phyloP scores from a whole-genome alignment of 1,284 basidiomycete genomes.

The Chalciporus sp. region DNA sequence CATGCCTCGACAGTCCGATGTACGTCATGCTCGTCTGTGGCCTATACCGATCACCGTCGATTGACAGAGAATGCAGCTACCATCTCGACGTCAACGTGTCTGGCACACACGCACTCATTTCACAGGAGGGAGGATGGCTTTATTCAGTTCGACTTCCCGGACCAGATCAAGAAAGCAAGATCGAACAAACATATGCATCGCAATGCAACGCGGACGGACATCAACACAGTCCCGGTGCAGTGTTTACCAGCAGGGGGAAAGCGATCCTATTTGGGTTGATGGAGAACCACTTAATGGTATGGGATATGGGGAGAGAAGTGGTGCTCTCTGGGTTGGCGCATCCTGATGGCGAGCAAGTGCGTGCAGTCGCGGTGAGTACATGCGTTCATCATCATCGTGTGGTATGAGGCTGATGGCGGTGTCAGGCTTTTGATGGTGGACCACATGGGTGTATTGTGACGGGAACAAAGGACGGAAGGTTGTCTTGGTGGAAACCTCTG shows the following conservation, averaged over 20 bases:
- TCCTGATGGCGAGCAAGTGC: conserved; percentile 52
- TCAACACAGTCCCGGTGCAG: conserved; percentile 44
- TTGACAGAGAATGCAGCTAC: conserved; percentile 36
- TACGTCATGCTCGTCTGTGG: conserved; percentile 32
- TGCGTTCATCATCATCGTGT: not conserved
- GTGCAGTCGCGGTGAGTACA: conserved; percentile 54
- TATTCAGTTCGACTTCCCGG: conserved; percentile 50
- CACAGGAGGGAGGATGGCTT: conserved; percentile 49
- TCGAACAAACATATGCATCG: conserved; percentile 53
- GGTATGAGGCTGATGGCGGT: conserved; percentile 4
- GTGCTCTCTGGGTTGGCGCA: conserved; percentile 60
- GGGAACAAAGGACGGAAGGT: conserved; percentile 54
- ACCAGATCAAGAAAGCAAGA: conserved; percentile 47
- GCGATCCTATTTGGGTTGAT: conserved; percentile 55
- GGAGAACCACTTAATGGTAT: conserved; percentile 56
- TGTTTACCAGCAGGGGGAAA: conserved; percentile 53
- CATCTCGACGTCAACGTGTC: conserved; percentile 52
- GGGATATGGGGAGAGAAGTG: conserved; percentile 55
- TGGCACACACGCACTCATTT: conserved; percentile 52
- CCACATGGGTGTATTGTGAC: conserved; percentile 51
- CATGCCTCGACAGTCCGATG: conserved; percentile 62
- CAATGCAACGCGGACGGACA: conserved; percentile 37
- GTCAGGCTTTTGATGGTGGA: conserved; percentile 49
- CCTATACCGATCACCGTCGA: not conserved
- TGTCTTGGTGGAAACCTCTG: conserved; percentile 61